Evolutionary conservation across 2,329 filamentous ascomycete species (phyloP), one percentile per base, ranked within the genome.

Genomic region (Didymellaceae sp.): DNA sequence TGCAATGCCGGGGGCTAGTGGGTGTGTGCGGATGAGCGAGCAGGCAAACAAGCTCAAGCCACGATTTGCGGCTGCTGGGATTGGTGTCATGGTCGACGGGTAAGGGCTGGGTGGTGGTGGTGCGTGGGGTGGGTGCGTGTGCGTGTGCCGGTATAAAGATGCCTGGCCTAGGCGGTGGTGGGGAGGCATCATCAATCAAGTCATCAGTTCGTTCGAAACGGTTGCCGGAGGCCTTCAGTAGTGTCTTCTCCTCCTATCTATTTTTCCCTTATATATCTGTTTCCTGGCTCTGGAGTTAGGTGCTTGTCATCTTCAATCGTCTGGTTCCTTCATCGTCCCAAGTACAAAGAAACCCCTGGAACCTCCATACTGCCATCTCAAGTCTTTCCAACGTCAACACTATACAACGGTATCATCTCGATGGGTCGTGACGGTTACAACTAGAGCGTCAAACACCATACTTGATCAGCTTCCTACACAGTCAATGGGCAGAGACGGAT

Each of bases 401-500:
- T 16, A 6, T 13, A 13, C 22, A 21, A 31, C 21, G 41, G 16
- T 5, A 16, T 21, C 28, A 16, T 32, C 21, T 21, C 35, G 34
- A 70, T 70, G 67, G 68, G 69, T 57, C 69, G 69, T 40, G 69
- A 56, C 44, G 65, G 65, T 46, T 67, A 67, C 61, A 67, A 56
- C 50, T 60, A 56, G 34, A 14, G 17, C 41, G 13, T 17, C 30
- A 20, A 25, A 14, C 26, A n/a, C 31, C 52, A 20, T 14, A 7
- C n/a, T n/a, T n/a, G n/a, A n/a, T n/a, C n/a, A n/a, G n/a, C n/a
- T n/a, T n/a, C n/a, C n/a, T n/a, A n/a, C n/a, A n/a, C n/a, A n/a
- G n/a, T n/a, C n/a, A n/a, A n/a, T n/a, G n/a, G n/a, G n/a, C n/a
- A n/a, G n/a, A n/a, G n/a, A n/a, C n/a, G n/a, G n/a, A n/a, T n/a